phyloP scores from a whole-genome alignment of 345 rosid genomes.

The Citrus medica region DNA sequence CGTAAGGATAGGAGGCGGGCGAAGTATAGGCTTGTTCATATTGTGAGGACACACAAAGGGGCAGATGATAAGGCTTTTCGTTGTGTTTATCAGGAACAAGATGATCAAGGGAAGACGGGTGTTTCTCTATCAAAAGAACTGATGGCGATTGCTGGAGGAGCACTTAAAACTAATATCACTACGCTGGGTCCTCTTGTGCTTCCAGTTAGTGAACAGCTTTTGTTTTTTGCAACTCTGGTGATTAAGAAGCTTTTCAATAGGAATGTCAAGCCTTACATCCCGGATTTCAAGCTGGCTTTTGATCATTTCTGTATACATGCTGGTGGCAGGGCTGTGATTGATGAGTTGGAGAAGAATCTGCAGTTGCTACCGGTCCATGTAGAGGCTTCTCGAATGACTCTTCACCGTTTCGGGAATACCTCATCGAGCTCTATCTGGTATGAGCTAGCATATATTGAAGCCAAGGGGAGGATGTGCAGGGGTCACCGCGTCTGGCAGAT shows the following conservation, averaged over 20 bases:
- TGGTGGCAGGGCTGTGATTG: constrained; percentile 60
- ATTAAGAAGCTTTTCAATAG: constrained; percentile 41
- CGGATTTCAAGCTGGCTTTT: constrained; percentile 54
- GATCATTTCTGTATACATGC: constrained; percentile 58
- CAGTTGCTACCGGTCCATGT: constrained; percentile 46
- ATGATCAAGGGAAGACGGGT: constrained; percentile 55
- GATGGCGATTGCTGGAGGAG: constrained; percentile 65
- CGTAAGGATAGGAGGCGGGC: constrained; percentile 45
- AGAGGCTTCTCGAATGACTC: constrained; percentile 60
- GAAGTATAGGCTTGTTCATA: constrained; percentile 60
- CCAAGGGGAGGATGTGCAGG: constrained; percentile 45
- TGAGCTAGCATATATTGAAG: constrained; percentile 45
- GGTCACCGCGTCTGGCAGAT: constrained; percentile 53
- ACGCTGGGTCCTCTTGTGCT: constrained; percentile 57
- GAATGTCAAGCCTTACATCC: constrained; percentile 48
- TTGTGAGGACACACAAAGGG: constrained; percentile 67
- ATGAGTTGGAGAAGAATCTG: constrained; percentile 58
- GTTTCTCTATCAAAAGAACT: constrained; percentile 62
- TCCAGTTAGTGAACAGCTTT: constrained; percentile 51
- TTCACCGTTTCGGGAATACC: constrained; percentile 57
- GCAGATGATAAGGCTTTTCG: constrained; percentile 64
- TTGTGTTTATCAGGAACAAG: constrained; percentile 72
- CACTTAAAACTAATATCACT: constrained; percentile 54
- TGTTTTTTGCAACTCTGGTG: constrained; percentile 45
- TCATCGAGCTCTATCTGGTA: constrained; percentile 65